A percentile compares a stretch with the other conserved stretches of the same genome.
Evolutionary conservation across 2,329 filamentous ascomycete genomes (phyloP).

Genomic region (Truncatella angustata): DNA sequence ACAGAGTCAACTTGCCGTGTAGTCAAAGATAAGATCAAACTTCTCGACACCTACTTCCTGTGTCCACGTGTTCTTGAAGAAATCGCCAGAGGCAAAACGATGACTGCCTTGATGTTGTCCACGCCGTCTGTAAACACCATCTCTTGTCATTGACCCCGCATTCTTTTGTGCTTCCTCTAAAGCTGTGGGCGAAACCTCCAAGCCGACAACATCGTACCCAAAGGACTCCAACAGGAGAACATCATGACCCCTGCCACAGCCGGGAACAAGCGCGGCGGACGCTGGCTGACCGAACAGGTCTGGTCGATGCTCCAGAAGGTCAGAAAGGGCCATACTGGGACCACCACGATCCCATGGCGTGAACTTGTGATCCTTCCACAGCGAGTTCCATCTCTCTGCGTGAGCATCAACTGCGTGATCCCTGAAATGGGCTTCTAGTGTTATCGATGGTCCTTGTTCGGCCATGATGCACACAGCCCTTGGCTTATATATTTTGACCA

Average conservation of each 20-base stretch:
- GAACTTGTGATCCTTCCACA: slow-evolving; percentile 40
- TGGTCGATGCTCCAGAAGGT: slow-evolving; percentile 44
- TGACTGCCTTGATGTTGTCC: slow-evolving; percentile 28
- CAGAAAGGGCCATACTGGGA: slow-evolving; percentile 52
- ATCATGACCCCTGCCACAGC: slow-evolving; percentile 81
- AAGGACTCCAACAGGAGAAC: slow-evolving; percentile 70
- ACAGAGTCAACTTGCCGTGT: slow-evolving; percentile 46
- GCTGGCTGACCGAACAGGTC: slow-evolving; percentile 36
- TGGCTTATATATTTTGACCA: too few relatives aligned
- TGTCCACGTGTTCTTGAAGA: slow-evolving; percentile 62
- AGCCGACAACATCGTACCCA: slow-evolving; percentile 74
- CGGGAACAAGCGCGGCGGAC: slow-evolving; percentile 69
- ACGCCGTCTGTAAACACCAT: too few relatives aligned
- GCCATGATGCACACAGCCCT: neutral
- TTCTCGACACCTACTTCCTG: slow-evolving; percentile 36
- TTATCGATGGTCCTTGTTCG: slow-evolving; percentile 3
- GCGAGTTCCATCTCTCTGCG: slow-evolving; percentile 42
- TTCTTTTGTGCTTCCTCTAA: slow-evolving; percentile 45
- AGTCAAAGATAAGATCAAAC: slow-evolving; percentile 68
- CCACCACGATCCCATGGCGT: slow-evolving; percentile 58
- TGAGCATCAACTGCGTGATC: slow-evolving; percentile 32
- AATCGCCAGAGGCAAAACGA: slow-evolving; percentile 62
- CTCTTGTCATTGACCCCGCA: slow-evolving; percentile 33
- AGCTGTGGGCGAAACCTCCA: slow-evolving; percentile 61
- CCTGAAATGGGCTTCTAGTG: slow-evolving; percentile 32